Percentiles rank a stretch among this genome's conserved stretches.
Evolutionary conservation across 2,329 filamentous ascomycete species (phyloP).

Genomic region (Sporothrix variecibatus): DNA sequence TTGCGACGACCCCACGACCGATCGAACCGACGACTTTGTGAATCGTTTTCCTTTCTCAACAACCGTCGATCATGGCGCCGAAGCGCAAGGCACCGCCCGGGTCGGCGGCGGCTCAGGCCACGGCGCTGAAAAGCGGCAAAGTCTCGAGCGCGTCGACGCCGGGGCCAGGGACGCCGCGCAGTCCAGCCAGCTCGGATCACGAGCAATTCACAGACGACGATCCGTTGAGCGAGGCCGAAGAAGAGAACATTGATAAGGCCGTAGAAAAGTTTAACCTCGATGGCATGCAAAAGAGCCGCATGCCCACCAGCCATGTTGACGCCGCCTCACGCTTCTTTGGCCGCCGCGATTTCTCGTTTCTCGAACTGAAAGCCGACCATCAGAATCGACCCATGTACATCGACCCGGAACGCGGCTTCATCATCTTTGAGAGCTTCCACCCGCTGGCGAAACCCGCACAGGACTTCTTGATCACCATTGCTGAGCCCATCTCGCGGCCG

Average conservation of each 20-base stretch:
- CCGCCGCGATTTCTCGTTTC: conserved; percentile 71
- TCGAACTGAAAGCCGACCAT: conserved; percentile 84
- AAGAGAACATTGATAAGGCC: conserved; percentile 58
- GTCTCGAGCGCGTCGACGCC: conserved; percentile 62
- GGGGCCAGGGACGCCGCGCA: conserved; percentile 61
- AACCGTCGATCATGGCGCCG: conserved; percentile 58
- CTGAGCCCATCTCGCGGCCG: conserved; percentile 87
- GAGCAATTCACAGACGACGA: conserved; percentile 57
- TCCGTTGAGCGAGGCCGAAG: conserved; percentile 52
- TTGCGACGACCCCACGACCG: background rate
- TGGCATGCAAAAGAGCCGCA: conserved; percentile 27
- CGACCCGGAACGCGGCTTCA: conserved; percentile 79
- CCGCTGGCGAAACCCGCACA: conserved; percentile 83
- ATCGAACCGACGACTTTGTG: background rate
- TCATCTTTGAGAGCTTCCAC: conserved; percentile 93
- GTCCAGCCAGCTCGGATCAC: conserved; percentile 55
- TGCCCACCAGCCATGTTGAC: conserved; percentile 31
- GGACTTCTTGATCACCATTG: conserved; percentile 93
- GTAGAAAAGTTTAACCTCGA: conserved; percentile 63
- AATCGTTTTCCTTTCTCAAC: background rate
- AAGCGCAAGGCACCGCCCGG: conserved; percentile 67
- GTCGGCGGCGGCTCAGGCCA: conserved; percentile 42
- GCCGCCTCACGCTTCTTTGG: conserved; percentile 39
- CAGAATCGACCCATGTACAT: conserved; percentile 91
- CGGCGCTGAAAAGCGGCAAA: conserved; percentile 55